phyloP scores from a whole-genome alignment of 1,139 yeast genomes.

The Diutina pseudorugosa region DNA sequence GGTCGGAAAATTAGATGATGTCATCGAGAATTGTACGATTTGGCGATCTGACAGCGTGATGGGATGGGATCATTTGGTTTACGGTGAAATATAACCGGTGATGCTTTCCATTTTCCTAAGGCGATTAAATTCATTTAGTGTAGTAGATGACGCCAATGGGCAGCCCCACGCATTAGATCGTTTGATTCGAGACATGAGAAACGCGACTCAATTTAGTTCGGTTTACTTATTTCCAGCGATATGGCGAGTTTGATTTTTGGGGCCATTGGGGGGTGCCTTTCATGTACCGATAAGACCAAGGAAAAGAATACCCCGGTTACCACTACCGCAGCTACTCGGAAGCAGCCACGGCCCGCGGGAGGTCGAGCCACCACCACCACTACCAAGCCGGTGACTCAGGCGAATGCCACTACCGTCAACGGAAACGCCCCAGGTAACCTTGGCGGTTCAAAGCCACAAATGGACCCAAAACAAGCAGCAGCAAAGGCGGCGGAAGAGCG shows the following conservation, averaged over 20 bases:
- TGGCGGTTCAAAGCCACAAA: background rate
- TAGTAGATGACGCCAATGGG: background rate
- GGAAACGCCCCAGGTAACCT: background rate
- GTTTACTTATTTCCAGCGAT: background rate
- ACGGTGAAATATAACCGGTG: too few species aligned
- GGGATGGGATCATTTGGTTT: too few species aligned
- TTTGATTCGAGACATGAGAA: background rate
- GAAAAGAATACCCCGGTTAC: background rate
- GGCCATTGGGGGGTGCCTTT: background rate
- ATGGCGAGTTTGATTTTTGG: constrained; percentile 1
- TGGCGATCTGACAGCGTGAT: background rate
- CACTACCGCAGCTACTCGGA: background rate
- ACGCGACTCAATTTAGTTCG: background rate
- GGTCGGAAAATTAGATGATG: too few species aligned
- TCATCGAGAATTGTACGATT: too few species aligned
- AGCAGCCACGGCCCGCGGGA: background rate
- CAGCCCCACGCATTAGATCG: background rate
- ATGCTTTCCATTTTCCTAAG: too few species aligned
- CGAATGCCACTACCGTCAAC: background rate
- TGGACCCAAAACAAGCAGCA: background rate
- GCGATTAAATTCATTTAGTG: too few species aligned
- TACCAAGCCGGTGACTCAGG: background rate
- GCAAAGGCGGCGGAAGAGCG: background rate
- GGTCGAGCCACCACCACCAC: background rate
- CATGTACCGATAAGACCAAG: background rate